Evolutionary conservation across 2,329 filamentous ascomycete species (phyloP).

Genomic region (Pestalotiopsis sp.): DNA sequence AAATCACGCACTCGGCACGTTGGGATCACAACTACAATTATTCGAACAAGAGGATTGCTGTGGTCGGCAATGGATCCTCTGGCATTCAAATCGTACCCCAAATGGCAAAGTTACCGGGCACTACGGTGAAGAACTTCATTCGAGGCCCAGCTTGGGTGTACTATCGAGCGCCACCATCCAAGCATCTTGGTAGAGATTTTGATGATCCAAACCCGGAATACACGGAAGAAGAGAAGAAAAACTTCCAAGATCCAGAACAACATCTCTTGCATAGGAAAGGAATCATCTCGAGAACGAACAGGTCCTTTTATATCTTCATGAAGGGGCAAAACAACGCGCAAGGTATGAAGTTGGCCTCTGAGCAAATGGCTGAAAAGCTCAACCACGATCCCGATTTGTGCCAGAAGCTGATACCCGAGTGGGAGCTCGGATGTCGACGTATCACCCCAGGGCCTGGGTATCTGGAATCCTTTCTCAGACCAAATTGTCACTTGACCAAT

Average conservation of each 20-base stretch:
- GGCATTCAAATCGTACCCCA: slow-evolving; percentile 7
- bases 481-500: slow-evolving; percentile 20
- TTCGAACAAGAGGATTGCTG: slow-evolving; percentile 13
- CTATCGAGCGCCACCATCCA: slow-evolving; percentile 33
- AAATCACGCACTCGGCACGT: slow-evolving; percentile 23
- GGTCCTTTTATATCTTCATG: slow-evolving; percentile 39
- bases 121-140: slow-evolving; percentile 33
- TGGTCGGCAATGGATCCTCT: slow-evolving; percentile 7
- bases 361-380: slow-evolving; percentile 43
- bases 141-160: slow-evolving; percentile 37
- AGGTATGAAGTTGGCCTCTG: slow-evolving; percentile 47
- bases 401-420: slow-evolving; percentile 27
- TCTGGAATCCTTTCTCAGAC: slow-evolving; percentile 19
- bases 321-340: slow-evolving; percentile 18
- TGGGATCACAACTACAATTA: slow-evolving; percentile 22
- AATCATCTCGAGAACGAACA: slow-evolving; percentile 24
- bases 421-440: slow-evolving; percentile 21
- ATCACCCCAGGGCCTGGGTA: slow-evolving; percentile 22
- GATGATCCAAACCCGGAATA: slow-evolving; percentile 30
- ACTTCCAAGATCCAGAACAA: slow-evolving; percentile 51
- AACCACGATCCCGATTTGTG: slow-evolving; percentile 39
- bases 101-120: slow-evolving; percentile 26
- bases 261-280: slow-evolving; percentile 53
- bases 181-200: slow-evolving; percentile 28
- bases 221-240: slow-evolving; percentile 42